Conservation (phyloP, 148 eudicot species). For the Amaranthus hypochondriacus region DNA sequence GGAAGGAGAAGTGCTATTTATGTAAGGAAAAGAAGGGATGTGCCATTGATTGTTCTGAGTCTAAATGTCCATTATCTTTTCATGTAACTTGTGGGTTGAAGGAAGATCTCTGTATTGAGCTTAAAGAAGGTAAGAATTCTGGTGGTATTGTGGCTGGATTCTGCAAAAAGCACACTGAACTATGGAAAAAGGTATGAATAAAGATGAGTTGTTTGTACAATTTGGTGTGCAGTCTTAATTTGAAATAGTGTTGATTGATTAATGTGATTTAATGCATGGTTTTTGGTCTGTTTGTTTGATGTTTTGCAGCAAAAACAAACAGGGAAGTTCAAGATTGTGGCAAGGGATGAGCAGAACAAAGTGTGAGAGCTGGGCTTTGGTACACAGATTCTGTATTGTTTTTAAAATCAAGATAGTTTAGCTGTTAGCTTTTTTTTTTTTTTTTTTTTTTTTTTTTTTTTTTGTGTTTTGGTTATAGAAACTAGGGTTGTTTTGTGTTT, state of each 20-base stretch:
- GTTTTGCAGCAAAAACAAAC: slow-evolving; percentile 83
- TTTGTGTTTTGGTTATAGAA: background rate
- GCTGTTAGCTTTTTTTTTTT: background rate
- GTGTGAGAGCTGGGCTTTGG: background rate
- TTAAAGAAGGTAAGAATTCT: slow-evolving; percentile 45
- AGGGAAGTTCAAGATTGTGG: slow-evolving; percentile 97
- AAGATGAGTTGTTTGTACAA: background rate
- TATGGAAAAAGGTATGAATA: slow-evolving; percentile 65
- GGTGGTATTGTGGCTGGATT: slow-evolving; percentile 84
- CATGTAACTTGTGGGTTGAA: slow-evolving; percentile 87
- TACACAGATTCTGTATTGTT: slow-evolving; percentile 1
- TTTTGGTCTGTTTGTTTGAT: slow-evolving; percentile 4
- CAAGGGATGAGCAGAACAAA: slow-evolving; percentile 32
- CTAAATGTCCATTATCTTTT: slow-evolving; percentile 53
- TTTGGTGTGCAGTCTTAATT: background rate
- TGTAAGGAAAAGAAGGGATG: slow-evolving; percentile 57
- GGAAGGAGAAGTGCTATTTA: slow-evolving; percentile 51
- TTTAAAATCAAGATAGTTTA: background rate
- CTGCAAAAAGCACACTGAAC: slow-evolving; percentile 65
- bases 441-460: background rate
- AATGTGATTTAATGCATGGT: background rate
- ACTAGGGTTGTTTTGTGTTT: background rate
- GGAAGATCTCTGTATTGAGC: slow-evolving; percentile 74
- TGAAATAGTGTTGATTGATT: background rate
- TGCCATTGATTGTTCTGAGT: slow-evolving; percentile 79